Conservation (phyloP, 306 rosid species). For the Nissolia schottii region DNA sequence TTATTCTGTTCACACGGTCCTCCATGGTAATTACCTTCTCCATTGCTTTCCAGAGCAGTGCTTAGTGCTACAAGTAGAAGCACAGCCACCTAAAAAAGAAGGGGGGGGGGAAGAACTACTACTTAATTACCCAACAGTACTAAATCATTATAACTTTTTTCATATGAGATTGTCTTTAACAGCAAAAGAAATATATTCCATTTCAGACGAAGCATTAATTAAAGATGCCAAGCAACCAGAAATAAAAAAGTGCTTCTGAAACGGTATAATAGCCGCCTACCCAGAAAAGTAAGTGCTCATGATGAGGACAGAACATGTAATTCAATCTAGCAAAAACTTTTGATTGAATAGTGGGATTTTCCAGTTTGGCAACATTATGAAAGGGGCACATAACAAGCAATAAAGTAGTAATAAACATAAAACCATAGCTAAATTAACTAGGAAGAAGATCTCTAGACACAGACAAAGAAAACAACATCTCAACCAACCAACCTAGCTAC, state of each 20-base stretch:
- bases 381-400: background rate
- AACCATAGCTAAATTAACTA: background rate
- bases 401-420: background rate
- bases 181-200: background rate
- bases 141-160: background rate
- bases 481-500: slow-evolving; percentile 14
- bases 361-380: background rate
- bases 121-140: background rate
- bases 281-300: too few relatives aligned
- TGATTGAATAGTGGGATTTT: background rate
- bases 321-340: background rate
- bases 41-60: slow-evolving; percentile 26
- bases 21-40: slow-evolving; percentile 23
- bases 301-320: background rate
- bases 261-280: background rate
- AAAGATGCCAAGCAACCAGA: background rate
- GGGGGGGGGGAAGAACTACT: too few relatives aligned
- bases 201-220: background rate
- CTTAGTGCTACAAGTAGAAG: slow-evolving; percentile 37
- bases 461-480: slow-evolving; percentile 25
- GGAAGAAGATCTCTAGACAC: background rate
- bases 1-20: slow-evolving; percentile 31
- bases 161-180: background rate
- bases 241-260: background rate
- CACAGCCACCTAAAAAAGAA: slow-evolving; percentile 30